Evolutionary conservation across 2,329 filamentous ascomycete species (phyloP).

Genomic region (Paracoccidioides lutzii): DNA sequence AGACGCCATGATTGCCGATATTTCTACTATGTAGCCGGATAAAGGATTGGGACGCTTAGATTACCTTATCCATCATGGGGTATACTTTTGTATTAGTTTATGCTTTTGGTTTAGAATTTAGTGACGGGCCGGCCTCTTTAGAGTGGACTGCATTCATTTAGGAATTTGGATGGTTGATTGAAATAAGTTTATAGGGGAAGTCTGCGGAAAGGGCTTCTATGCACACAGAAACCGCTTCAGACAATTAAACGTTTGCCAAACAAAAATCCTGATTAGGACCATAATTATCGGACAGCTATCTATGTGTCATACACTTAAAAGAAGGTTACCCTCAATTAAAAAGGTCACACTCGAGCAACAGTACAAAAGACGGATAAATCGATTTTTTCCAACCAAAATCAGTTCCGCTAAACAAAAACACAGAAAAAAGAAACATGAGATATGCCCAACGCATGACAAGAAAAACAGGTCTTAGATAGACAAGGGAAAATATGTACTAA

Average conservation of each 20-base stretch:
- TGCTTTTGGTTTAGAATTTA: conserved; percentile 3
- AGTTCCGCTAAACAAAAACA: neutral
- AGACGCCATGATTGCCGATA: conserved; percentile 14
- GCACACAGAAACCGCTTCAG: neutral
- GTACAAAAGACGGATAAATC: neutral
- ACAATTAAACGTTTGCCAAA: neutral
- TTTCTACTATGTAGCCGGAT: conserved; percentile 2
- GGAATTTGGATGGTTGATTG: neutral
- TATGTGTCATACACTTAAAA: neutral
- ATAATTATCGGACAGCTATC: neutral
- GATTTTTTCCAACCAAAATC: neutral
- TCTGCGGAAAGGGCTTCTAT: neutral
- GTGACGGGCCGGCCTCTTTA: neutral
- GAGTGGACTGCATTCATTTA: neutral
- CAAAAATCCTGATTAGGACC: neutral
- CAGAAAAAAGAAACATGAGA: neutral
- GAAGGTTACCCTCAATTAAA: neutral
- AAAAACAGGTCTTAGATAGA: conserved; percentile 8
- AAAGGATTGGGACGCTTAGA: neutral
- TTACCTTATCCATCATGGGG: neutral
- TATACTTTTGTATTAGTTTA: neutral
- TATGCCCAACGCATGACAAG: neutral
- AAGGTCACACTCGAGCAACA: neutral
- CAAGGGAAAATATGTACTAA: conserved; percentile 3
- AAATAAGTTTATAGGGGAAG: neutral